A percentile compares a stretch with the other conserved stretches of the same genome.
phyloP scores from a whole-genome alignment of 1,139 yeast species.

The Candida frijolesensis region DNA sequence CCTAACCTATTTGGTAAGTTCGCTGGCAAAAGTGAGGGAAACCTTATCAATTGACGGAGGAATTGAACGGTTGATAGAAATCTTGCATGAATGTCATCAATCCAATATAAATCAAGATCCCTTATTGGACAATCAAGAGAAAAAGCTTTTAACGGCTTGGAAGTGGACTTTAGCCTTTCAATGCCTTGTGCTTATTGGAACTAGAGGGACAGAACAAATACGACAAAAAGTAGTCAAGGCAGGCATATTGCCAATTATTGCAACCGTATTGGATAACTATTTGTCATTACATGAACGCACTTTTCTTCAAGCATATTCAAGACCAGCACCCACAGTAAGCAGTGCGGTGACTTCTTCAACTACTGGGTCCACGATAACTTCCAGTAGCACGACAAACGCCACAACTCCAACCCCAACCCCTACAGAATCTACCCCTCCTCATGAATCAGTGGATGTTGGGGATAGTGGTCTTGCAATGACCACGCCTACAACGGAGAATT shows the following conservation, averaged over 20 bases:
- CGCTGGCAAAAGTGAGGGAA: slow-evolving; percentile 87
- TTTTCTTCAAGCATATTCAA: slow-evolving; percentile 34
- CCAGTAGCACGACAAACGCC: slow-evolving; percentile 6
- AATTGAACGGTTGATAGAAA: slow-evolving; percentile 81
- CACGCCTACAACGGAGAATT: slow-evolving; percentile 6
- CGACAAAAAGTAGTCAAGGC: slow-evolving; percentile 88
- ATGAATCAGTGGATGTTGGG: neutral
- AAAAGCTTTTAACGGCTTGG: slow-evolving; percentile 76
- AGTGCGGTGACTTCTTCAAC: neutral
- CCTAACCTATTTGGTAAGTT: slow-evolving; percentile 81
- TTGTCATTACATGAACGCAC: slow-evolving; percentile 47
- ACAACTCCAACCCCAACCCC: slow-evolving; percentile 12
- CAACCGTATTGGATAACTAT: slow-evolving; percentile 89
- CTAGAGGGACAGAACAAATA: slow-evolving; percentile 86
- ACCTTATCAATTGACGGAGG: slow-evolving; percentile 91
- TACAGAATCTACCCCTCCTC: slow-evolving; percentile 8
- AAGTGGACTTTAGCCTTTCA: slow-evolving; percentile 96
- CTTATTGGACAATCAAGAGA: slow-evolving; percentile 35
- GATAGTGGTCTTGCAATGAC: slow-evolving; percentile 3
- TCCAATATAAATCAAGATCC: slow-evolving; percentile 9
- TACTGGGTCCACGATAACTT: slow-evolving; percentile 11
- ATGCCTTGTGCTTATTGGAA: slow-evolving; percentile 86
- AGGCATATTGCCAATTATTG: slow-evolving; percentile 86
- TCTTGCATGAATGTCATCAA: slow-evolving; percentile 74
- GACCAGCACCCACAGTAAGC: slow-evolving; percentile 8